These are phyloP conservation scores for Lasiodiplodia citricola DNA, from an alignment of 2,329 filamentous ascomycete species.

Conservation along the genomic window DNA sequence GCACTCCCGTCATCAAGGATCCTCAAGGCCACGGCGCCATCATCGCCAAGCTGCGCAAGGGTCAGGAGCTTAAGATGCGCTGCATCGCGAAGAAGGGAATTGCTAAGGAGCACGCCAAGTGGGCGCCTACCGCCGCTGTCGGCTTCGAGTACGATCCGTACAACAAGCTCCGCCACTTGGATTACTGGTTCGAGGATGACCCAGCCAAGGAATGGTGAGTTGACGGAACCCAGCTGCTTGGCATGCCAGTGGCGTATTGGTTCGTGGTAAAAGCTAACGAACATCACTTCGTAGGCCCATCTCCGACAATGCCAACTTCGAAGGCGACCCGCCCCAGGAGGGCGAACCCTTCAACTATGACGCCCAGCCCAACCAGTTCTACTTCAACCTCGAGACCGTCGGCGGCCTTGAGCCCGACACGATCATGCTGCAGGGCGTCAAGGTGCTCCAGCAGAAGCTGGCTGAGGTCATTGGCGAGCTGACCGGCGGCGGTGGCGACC, in stretches of 20 bases:
- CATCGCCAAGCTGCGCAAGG: slow-evolving; percentile 87
- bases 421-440: slow-evolving; percentile 87
- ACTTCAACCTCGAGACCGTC: slow-evolving; percentile 89
- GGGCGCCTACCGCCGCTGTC: slow-evolving; percentile 89
- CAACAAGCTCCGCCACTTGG: slow-evolving; percentile 90
- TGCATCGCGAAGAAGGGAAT: slow-evolving; percentile 99
- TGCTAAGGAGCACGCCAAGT: slow-evolving; percentile 98
- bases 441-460: slow-evolving; percentile 87
- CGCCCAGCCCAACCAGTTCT: slow-evolving; percentile 82
- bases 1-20: slow-evolving; percentile 83
- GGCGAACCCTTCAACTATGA: slow-evolving; percentile 92
- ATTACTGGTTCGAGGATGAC: slow-evolving; percentile 94
- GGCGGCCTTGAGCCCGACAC: slow-evolving; percentile 88
- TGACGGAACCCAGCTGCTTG: no score
- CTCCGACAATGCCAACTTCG: slow-evolving; percentile 78
- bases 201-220: slow-evolving; percentile 81
- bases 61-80: slow-evolving; percentile 86
- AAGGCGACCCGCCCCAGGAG: slow-evolving; percentile 74
- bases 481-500: slow-evolving; percentile 56
- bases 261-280: not conserved
- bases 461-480: slow-evolving; percentile 75
- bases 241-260: not conserved
- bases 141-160: slow-evolving; percentile 98
- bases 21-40: slow-evolving; percentile 80
- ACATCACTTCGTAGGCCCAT: slow-evolving; percentile 66